phyloP scores from a whole-genome alignment of 1,284 basidiomycete species.

The Puccinia hordei region DNA sequence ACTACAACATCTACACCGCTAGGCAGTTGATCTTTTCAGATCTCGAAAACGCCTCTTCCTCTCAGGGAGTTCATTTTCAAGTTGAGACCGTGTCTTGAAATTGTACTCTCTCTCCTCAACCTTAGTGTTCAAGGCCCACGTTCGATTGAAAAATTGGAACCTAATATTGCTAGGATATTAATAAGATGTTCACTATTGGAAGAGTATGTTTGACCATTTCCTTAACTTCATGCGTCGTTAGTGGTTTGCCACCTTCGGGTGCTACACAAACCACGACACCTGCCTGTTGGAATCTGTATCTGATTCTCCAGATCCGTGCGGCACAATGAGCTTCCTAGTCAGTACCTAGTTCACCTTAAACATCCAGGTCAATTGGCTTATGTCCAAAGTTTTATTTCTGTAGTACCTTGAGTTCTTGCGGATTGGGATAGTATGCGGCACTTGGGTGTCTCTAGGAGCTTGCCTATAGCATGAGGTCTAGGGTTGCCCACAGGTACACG shows the following conservation, averaged over 20 bases:
- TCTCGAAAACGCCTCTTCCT: neutral
- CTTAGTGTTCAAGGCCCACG: neutral
- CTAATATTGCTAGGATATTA: neutral
- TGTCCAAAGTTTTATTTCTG: no score
- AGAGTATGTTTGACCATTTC: neutral
- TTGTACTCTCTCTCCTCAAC: neutral
- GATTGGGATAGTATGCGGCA: no score
- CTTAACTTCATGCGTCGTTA: neutral
- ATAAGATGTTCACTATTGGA: neutral
- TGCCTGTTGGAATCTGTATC: conserved; percentile 1
- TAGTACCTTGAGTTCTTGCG: no score
- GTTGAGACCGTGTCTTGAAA: neutral
- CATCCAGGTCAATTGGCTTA: neutral
- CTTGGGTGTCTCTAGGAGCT: no score
- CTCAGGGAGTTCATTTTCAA: neutral
- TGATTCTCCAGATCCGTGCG: conserved; percentile 1
- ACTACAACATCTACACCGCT: neutral
- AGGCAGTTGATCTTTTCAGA: neutral
- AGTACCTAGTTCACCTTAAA: neutral
- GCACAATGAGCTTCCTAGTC: neutral
- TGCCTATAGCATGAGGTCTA: no score
- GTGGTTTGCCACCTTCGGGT: neutral
- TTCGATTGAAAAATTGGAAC: neutral
- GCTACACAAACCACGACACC: neutral
- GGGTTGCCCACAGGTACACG: no score